Evolutionary conservation across 2,329 filamentous ascomycete species (phyloP), one percentile per base, ranked within the genome.

Genomic region (Fusarium bactridioides): DNA sequence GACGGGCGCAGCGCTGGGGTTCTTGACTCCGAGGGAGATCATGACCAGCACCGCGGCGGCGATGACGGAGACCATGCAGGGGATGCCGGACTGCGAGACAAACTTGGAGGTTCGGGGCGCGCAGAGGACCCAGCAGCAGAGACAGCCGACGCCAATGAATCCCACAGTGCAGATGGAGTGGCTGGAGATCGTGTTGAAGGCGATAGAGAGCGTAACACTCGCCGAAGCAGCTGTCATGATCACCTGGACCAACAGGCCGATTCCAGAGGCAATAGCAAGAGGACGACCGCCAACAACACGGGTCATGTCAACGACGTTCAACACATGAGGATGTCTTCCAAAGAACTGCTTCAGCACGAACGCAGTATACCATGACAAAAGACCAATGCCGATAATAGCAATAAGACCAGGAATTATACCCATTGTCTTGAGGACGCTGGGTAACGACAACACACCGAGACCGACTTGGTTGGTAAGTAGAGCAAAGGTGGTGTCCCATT

Each of bases 171-270:
- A 93, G 12, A 90, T 75, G 10, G 84, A 84, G 78, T 91, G 87
- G 61, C 84, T 83, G 16, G 86, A 88, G 79, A 93, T 90, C 55
- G 90, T 92, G 82, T 93, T 93, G 74, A 92, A 85, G 76, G 91
- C 92, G 75, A 92, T 88, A 47, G 90, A 88, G 51, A 91, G 89
- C 6, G 90, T 89, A 55, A 93, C 84, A 75, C 89, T 90, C 76
- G 92, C 90, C 66, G 92, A 86, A 47, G 88, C 90, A 82, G 89
- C 87, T 64, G 92, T 92, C 81, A 92, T 91, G 56, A 89, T 92
- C 78, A 93, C 92, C 83, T 93, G 93, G 72, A 93, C 79, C 18
- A 93, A 78, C 78, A 93, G 91, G 84, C 92, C 92, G 74, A 90
- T 81, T 5, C 90, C 79, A 13, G 77, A 65, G 3, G 74, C 31